Base-by-base conservation (phyloP, 768 basidiomycete species). In the Mycena kentingensis region DNA sequence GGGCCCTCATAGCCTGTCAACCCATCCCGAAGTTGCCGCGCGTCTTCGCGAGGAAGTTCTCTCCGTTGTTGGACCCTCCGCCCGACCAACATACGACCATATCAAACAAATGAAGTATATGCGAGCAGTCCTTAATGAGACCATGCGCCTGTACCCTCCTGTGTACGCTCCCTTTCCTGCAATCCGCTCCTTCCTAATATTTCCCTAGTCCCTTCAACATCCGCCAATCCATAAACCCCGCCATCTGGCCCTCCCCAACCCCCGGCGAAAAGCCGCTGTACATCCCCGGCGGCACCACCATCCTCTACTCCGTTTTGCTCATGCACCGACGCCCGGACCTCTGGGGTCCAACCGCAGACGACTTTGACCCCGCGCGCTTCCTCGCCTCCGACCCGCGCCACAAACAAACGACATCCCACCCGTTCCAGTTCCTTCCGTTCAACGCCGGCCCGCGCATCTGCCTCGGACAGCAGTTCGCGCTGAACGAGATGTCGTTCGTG, bases 341-440 rank as follows among this genome's bases (percentile, higher is more conserved):
- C 2, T 79, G 78, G 77, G 78, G 77, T 6, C 76, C 77, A 1
- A 76, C 75, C 51, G 78, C 79, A 1, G 58, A 71, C 19, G 65
- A 71, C 45, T 82, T 80, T 50, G 80, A 81, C 49, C 80, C 80
- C 0, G 78, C 78, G 31, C 68, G 80, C 3, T 81, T 78, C 67
- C 62, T 81, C 18, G 80, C 80, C 57, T 63, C 75, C 7, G 65
- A 77, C 16, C 37, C 31, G 80, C 75, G 12, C 49, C 71, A 15
- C 64, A 67, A 26, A 73, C 74, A 54, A 76, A 77, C 49, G 63
- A 79, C 36, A 52, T 68, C 67, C 4, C 68, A 78, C 48, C 77
- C 76, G 0, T 80, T 74, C 64, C 78, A 78, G 37, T 82, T 82
- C 60, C 63, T 80, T 5, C 75, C 75, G 46, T 52, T 39, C 37